Percentiles rank a stretch among this genome's conserved stretches.
Evolutionary conservation across 331 rosid species (phyloP).

Genomic region (Phaseolus coccineus): DNA sequence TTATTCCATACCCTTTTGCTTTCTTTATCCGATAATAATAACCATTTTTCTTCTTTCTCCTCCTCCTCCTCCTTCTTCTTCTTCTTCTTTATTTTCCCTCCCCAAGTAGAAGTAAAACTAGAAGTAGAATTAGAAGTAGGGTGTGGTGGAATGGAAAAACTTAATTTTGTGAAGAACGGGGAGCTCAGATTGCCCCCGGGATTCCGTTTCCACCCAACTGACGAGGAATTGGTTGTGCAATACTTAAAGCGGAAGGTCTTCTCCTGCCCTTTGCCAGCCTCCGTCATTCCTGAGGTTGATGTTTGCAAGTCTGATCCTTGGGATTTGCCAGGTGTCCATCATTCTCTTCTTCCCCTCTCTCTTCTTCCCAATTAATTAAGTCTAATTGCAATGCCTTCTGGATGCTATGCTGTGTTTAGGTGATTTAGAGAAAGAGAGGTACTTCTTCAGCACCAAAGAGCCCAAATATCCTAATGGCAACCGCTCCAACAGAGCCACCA

Average conservation of each 20-base stretch:
- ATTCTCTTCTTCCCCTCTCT: background rate
- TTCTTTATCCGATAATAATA: conserved; percentile 27
- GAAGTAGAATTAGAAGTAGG: too few relatives aligned
- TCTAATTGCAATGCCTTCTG: background rate
- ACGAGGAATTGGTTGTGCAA: conserved; percentile 85
- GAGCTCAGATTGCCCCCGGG: conserved; percentile 91
- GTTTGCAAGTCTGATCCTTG: conserved; percentile 94
- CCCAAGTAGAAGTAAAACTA: too few relatives aligned
- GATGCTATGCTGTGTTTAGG: conserved; percentile 38
- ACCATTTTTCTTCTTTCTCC: too few relatives aligned
- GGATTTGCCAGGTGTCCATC: conserved; percentile 71
- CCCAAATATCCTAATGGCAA: conserved; percentile 67
- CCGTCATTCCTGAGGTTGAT: conserved; percentile 88
- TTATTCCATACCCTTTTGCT: conserved; percentile 35
- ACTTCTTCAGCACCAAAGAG: conserved; percentile 65
- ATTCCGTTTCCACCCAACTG: conserved; percentile 93
- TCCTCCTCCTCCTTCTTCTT: too few relatives aligned
- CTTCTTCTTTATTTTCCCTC: too few relatives aligned
- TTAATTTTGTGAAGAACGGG: conserved; percentile 77
- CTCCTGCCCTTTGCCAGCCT: conserved; percentile 85
- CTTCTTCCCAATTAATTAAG: too few relatives aligned
- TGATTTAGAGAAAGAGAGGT: conserved; percentile 62
- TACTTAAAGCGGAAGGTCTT: conserved; percentile 83
- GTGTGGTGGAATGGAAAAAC: conserved; percentile 38
- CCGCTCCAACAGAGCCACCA: conserved; percentile 63